These are phyloP conservation scores for Odontarrhena argentea DNA, from an alignment of 345 rosid genomes.

Conservation along the genomic window DNA sequence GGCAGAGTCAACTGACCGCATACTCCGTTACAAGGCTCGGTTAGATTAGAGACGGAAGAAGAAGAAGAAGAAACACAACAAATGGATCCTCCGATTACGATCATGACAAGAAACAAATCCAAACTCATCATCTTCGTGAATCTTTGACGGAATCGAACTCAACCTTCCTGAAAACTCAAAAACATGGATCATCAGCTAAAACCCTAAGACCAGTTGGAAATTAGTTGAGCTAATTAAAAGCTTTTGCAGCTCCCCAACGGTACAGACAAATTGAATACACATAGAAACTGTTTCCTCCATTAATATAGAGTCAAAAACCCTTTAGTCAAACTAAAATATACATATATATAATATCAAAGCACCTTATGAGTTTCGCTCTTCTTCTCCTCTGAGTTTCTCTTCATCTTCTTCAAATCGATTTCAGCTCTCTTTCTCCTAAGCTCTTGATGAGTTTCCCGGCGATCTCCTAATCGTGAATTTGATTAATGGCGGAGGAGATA, in stretches of 20 bases:
- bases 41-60: background rate
- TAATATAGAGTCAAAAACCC: constrained; percentile 26
- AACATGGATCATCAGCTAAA: constrained; percentile 30
- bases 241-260: constrained; percentile 33
- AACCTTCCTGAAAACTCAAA: constrained; percentile 25
- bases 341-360: background rate
- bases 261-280: constrained; percentile 31
- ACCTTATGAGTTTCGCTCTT: constrained; percentile 26
- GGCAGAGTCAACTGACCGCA: constrained; percentile 46
- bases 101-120: constrained; percentile 20
- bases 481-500: constrained; percentile 26
- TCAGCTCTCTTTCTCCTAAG: background rate
- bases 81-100: constrained; percentile 29
- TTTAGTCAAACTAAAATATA: background rate
- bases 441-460: constrained; percentile 32
- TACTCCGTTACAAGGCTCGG: background rate
- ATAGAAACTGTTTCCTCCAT: constrained; percentile 30
- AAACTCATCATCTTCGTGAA: constrained; percentile 25
- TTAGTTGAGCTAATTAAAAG: constrained; percentile 38
- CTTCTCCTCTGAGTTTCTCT: background rate
- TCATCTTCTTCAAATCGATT: constrained; percentile 11
- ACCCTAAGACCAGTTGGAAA: constrained; percentile 37
- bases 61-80: background rate
- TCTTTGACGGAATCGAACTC: constrained; percentile 23
- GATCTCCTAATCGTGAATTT: background rate